Evolutionary conservation across 2,329 filamentous ascomycete genomes (phyloP), one percentile per base, ranked within the genome.

Genomic region (Penicillium frequentans): DNA sequence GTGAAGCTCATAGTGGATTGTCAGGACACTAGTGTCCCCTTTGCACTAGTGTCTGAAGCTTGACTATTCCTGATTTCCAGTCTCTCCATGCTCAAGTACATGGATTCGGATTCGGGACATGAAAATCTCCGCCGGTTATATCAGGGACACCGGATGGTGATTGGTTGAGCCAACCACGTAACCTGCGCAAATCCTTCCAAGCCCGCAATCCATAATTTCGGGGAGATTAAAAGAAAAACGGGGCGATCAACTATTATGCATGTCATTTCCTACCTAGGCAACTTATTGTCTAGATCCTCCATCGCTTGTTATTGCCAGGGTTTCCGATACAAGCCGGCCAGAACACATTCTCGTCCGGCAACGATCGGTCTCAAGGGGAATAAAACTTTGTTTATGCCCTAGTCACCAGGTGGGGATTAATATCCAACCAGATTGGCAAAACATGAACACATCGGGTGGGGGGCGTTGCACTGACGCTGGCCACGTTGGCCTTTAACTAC

Each of bases 271-370:
- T 26, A 6, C 24, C 24, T 26, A 26, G 26, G 26, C 26, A 26
- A 26, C 26, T 26, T 8, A 26, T 8, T 26, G 26, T 26, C 26
- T 26, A 26, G 26, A 26, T 26, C 26, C 26, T 26, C 26, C 6
- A 26, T 26, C 60, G 60, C 60, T 62, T 59, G 60, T 59, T 57
- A 27, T 60, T 58, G 33, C 60, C 60, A 48, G 57, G 48, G 31
- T 50, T 58, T 37, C 60, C 62, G 63, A 63, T 44, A 19, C 42
- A 49, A 56, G 37, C 55, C 55, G 59, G 53, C 57, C 57, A 57
- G 31, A 35, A 49, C 52, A 56, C 16, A 10, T 8, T 57, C 59
- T 58, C 21, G 57, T 59, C 9, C 27, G 27, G 27, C 27, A 29
- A 29, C 23, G 58, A 64, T 64, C 62, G 49, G 49, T 62, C 42